Evolutionary conservation across 768 basidiomycete genomes (phyloP).

Genomic region (Tylopilus vinaceipallidus): DNA sequence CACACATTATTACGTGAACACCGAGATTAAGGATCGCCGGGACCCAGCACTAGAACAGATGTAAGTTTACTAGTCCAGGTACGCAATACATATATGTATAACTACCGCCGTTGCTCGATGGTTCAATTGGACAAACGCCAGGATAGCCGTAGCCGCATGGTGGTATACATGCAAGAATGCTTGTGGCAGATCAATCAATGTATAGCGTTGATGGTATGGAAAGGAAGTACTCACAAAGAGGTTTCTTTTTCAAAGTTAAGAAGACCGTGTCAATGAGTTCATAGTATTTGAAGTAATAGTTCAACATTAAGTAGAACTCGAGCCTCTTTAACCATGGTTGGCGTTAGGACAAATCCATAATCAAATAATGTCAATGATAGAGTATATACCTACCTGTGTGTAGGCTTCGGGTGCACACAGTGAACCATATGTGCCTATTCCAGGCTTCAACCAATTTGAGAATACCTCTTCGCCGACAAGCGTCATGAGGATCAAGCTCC

Average conservation of each 20-base stretch:
- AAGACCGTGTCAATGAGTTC: constrained; percentile 95
- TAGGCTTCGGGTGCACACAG: constrained; percentile 75
- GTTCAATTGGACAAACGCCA: constrained; percentile 91
- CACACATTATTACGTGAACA: constrained; percentile 97
- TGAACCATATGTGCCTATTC: constrained; percentile 70
- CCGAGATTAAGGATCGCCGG: constrained; percentile 83
- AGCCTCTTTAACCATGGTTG: constrained; percentile 51
- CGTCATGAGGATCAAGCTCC: constrained; percentile 72
- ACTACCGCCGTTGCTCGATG: constrained; percentile 85
- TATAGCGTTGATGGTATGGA: neutral
- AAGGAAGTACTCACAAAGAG: constrained; percentile 67
- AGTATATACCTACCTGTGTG: constrained; percentile 69
- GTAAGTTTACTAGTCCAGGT: neutral
- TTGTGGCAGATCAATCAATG: constrained; percentile 28
- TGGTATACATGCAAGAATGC: constrained; percentile 98
- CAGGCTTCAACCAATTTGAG: constrained; percentile 72
- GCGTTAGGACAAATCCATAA: neutral
- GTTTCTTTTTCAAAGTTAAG: constrained; percentile 96
- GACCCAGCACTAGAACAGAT: constrained; percentile 73
- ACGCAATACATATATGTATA: constrained; percentile 14
- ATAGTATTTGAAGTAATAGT: constrained; percentile 96
- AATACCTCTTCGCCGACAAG: constrained; percentile 88
- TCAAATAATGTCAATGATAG: too few relatives aligned
- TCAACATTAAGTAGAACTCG: constrained; percentile 94
- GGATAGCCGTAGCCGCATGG: constrained; percentile 90